Evolutionary conservation across 2,329 filamentous ascomycete species (phyloP).

Genomic region (Sarocladium brachiariae): DNA sequence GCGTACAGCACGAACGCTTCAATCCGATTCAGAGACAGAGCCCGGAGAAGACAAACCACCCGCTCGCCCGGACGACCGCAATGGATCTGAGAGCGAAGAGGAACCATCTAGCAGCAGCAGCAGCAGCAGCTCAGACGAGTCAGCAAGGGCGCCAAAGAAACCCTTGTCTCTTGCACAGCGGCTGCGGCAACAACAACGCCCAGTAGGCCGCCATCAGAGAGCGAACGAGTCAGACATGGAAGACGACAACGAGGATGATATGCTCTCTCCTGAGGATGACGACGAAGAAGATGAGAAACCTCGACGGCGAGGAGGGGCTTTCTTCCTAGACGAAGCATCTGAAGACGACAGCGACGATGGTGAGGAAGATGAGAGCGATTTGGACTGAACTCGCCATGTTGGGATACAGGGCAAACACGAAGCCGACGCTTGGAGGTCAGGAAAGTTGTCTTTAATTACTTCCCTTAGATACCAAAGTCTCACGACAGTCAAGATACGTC

Average conservation of each 20-base stretch:
- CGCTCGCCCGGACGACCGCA: not conserved
- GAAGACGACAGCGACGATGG: not conserved
- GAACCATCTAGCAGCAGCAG: not conserved
- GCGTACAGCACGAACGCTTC: not conserved
- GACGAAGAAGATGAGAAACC: conserved; percentile 6
- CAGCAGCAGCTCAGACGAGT: not conserved
- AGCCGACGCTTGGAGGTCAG: too few species aligned
- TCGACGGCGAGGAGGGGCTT: not conserved
- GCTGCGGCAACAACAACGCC: not conserved
- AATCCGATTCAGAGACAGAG: conserved; percentile 11
- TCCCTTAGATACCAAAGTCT: conserved; percentile 7
- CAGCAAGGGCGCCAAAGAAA: not conserved
- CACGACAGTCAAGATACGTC: not conserved
- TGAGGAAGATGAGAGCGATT: not conserved
- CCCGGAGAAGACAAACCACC: not conserved
- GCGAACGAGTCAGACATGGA: not conserved
- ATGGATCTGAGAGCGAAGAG: conserved; percentile 5
- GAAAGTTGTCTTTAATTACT: too few species aligned
- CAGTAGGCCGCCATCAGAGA: not conserved
- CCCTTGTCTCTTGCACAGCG: conserved; percentile 1
- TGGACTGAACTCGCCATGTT: not conserved
- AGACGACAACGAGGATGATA: not conserved
- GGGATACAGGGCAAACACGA: not conserved
- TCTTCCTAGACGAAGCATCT: conserved; percentile 4
- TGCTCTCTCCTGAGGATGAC: not conserved